Evolutionary conservation across 768 basidiomycete species (phyloP).

Genomic region (Clitopilus passeckerianus): DNA sequence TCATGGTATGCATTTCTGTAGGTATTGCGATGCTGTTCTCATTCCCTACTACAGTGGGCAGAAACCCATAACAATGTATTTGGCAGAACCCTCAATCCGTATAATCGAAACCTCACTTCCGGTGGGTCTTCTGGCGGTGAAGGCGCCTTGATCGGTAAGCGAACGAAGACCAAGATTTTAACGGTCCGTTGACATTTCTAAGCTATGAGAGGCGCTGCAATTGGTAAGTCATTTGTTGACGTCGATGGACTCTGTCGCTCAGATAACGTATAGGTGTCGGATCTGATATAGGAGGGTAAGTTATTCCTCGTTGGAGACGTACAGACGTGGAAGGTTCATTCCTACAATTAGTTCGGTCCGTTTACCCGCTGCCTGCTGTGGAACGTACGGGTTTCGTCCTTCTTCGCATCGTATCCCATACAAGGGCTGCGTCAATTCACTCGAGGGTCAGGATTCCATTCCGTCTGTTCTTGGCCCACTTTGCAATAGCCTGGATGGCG

Average conservation of each 20-base stretch:
- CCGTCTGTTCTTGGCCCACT: conserved; percentile 75
- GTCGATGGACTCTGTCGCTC: not conserved
- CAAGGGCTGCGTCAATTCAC: conserved; percentile 52
- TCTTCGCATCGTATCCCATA: conserved; percentile 71
- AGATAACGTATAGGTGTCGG: conserved; percentile 55
- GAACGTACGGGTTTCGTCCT: conserved; percentile 67
- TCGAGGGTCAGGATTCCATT: conserved; percentile 70
- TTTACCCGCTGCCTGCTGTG: conserved; percentile 63
- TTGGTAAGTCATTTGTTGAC: conserved; percentile 22
- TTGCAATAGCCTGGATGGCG: conserved; percentile 45
- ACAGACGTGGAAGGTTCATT: not conserved
- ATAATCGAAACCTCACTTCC: conserved; percentile 62
- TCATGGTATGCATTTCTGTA: conserved; percentile 46
- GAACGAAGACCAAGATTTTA: too few relatives aligned
- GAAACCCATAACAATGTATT: conserved; percentile 80
- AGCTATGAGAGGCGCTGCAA: conserved; percentile 39
- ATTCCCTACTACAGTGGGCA: conserved; percentile 43
- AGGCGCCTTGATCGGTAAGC: conserved; percentile 64
- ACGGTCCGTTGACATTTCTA: not conserved
- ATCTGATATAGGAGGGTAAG: conserved; percentile 76
- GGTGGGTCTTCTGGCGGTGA: conserved; percentile 90
- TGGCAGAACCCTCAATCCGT: conserved; percentile 74
- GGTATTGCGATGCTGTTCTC: not conserved
- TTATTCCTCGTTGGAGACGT: not conserved
- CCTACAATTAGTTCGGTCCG: conserved; percentile 51